Evolutionary conservation across 176 grass and related monocot species (phyloP).

Genomic region (Carex myosuroides): DNA sequence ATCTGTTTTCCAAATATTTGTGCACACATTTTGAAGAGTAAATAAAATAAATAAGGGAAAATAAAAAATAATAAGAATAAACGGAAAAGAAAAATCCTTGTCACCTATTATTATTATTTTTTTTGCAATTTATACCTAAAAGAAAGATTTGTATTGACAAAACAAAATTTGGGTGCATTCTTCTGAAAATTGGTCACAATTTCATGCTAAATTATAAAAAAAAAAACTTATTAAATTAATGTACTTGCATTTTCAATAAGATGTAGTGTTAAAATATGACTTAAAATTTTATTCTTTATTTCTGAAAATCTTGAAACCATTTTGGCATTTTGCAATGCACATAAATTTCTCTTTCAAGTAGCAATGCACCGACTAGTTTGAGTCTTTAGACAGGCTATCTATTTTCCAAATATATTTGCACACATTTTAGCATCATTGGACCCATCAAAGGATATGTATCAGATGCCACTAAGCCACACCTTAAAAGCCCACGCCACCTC

Average conservation of each 20-base stretch:
- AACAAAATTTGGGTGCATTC: no score
- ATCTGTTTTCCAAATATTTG: no score
- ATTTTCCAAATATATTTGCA: not conserved
- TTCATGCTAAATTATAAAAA: no score
- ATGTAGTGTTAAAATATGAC: not conserved
- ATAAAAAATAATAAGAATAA: no score
- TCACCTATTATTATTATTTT: no score
- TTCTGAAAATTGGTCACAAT: no score
- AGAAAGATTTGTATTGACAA: no score
- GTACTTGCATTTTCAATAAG: not conserved
- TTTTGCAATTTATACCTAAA: no score
- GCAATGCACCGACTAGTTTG: not conserved
- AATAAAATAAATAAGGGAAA: no score
- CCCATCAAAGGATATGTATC: conserved; percentile 1
- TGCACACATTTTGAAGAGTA: no score
- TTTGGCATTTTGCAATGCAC: not conserved
- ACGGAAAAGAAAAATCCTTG: no score
- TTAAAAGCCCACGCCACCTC: not conserved
- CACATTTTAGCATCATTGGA: conserved; percentile 13
- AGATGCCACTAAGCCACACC: not conserved
- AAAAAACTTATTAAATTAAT: not conserved
- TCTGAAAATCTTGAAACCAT: not conserved
- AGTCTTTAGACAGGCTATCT: not conserved
- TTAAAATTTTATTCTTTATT: not conserved
- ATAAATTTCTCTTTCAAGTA: not conserved